Conservation (phyloP, 768 basidiomycete species). For the Mycena latifolia region DNA sequence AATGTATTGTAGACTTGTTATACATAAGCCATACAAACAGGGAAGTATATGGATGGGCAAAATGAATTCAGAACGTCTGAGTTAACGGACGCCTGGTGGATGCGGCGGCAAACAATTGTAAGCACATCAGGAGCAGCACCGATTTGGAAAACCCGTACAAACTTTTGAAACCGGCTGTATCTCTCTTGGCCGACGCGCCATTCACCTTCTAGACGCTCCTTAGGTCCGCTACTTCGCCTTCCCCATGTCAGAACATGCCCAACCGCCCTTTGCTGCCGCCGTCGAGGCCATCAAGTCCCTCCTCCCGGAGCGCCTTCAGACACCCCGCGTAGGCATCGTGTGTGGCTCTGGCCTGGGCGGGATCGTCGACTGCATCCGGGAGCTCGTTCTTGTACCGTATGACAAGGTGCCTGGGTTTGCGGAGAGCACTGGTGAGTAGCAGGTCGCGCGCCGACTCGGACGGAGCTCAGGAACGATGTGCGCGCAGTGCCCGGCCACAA, state of each 20-base stretch:
- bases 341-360: slow-evolving; percentile 90
- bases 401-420: slow-evolving; percentile 78
- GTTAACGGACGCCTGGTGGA: too few species aligned
- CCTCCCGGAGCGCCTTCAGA: slow-evolving; percentile 55
- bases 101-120: too few species aligned
- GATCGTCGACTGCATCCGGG: slow-evolving; percentile 70
- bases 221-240: slow-evolving; percentile 2
- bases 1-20: too few species aligned
- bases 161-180: too few species aligned
- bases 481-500: slow-evolving; percentile 81
- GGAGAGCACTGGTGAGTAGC: slow-evolving; percentile 80
- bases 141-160: too few species aligned
- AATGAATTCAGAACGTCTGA: too few species aligned
- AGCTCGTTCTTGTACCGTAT: slow-evolving; percentile 74
- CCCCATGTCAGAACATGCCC: slow-evolving; percentile 39
- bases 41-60: too few species aligned
- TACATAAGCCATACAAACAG: too few species aligned
- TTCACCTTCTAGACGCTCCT: slow-evolving; percentile 14
- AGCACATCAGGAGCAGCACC: too few species aligned
- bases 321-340: slow-evolving; percentile 84
- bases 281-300: slow-evolving; percentile 46
- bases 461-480: slow-evolving; percentile 3
- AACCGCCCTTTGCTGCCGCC: slow-evolving; percentile 28
- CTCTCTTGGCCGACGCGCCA: too few species aligned
- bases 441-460: neutral